Evolutionary conservation across 2,329 filamentous ascomycete genomes (phyloP).

Genomic region (Phyllosticta capitalensis): DNA sequence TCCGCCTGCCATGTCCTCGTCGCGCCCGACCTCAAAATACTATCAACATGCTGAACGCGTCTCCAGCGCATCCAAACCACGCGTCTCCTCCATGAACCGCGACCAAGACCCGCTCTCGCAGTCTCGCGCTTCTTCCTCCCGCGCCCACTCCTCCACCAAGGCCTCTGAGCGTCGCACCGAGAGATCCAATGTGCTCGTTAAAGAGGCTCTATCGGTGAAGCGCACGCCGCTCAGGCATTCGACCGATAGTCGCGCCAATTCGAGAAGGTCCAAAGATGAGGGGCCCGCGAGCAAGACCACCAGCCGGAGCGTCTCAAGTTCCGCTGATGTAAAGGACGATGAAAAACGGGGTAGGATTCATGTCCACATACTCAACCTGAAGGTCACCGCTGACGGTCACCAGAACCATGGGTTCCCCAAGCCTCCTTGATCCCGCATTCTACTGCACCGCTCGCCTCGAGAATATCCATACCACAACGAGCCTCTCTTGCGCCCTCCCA

Average conservation of each 20-base stretch:
- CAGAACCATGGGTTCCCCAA: conserved; percentile 64
- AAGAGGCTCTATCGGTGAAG: conserved; percentile 4
- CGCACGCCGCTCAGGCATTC: conserved; percentile 29
- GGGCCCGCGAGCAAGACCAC: background rate
- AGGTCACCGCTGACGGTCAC: background rate
- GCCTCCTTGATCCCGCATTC: conserved; percentile 63
- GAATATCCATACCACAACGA: conserved; percentile 52
- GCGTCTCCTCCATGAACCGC: conserved; percentile 21
- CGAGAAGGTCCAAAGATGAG: conserved; percentile 21
- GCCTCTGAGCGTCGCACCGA: conserved; percentile 8
- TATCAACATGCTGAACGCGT: conserved; percentile 23
- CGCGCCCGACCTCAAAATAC: conserved; percentile 23
- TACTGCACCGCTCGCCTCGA: conserved; percentile 61
- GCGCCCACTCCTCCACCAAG: conserved; percentile 4
- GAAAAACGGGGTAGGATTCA: background rate
- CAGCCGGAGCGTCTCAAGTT: background rate
- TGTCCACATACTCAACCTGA: background rate
- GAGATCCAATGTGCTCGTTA: conserved; percentile 7
- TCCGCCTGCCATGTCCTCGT: conserved; percentile 23
- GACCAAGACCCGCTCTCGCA: conserved; percentile 8
- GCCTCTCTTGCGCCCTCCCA: conserved; percentile 58
- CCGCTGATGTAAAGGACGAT: conserved; percentile 9
- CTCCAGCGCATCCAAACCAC: conserved; percentile 25
- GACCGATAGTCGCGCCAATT: conserved; percentile 24
- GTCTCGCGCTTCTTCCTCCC: conserved; percentile 2